These are phyloP conservation scores for Deinandra increscens DNA, from an alignment of 129 eudicot genomes.

Conservation along the genomic window DNA sequence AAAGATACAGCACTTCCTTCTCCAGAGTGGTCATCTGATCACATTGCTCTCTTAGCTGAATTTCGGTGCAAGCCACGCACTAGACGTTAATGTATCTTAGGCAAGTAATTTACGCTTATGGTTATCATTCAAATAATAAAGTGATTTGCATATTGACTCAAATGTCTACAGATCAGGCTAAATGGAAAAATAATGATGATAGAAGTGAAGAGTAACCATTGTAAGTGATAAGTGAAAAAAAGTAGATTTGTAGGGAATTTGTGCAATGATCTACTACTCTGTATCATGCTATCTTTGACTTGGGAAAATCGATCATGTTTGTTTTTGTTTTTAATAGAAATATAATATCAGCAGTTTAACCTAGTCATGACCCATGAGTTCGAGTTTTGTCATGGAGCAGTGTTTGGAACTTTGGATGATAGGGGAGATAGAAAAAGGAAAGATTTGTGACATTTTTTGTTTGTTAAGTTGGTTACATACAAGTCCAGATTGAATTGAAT, in stretches of 20 bases:
- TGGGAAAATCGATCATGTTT: conserved; percentile 33
- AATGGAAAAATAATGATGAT: conserved; percentile 31
- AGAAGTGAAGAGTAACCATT: conserved; percentile 25
- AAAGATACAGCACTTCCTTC: conserved; percentile 63
- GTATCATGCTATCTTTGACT: conserved; percentile 61
- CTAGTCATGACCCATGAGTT: conserved; percentile 28
- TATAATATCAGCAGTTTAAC: conserved; percentile 40
- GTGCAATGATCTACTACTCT: conserved; percentile 48
- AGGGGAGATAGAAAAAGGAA: conserved; percentile 23
- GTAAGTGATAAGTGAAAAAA: conserved; percentile 36
- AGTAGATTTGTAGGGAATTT: conserved; percentile 38
- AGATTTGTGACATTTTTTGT: conserved; percentile 12
- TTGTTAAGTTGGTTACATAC: conserved; percentile 8
- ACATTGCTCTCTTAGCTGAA: conserved; percentile 53
- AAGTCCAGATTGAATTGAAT: conserved; percentile 3
- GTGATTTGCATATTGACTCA: neutral
- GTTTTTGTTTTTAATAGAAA: conserved; percentile 30
- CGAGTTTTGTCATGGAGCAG: conserved; percentile 27
- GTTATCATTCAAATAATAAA: neutral
- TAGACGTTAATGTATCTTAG: conserved; percentile 37
- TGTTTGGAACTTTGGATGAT: conserved; percentile 11
- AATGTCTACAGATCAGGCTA: conserved; percentile 37
- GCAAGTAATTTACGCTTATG: conserved; percentile 19
- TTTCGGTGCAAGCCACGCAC: conserved; percentile 46
- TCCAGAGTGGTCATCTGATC: conserved; percentile 67